A percentile compares a stretch with the other conserved stretches of the same genome.
Evolutionary conservation across 306 rosid species (phyloP).

Genomic region (Potentilla sterilis): DNA sequence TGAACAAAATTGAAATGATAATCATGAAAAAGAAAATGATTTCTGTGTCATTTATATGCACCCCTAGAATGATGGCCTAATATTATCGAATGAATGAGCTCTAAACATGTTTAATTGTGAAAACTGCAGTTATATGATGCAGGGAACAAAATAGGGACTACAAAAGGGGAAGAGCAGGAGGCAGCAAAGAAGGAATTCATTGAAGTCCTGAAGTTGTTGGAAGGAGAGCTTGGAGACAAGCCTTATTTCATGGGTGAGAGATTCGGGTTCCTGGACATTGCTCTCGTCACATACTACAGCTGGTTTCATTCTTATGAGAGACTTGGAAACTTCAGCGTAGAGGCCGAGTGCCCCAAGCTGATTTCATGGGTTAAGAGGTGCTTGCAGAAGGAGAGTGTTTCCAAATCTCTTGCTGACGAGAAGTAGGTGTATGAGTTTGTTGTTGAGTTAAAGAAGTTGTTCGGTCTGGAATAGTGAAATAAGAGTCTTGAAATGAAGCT

Average conservation of each 20-base stretch:
- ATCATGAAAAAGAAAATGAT: too few relatives aligned
- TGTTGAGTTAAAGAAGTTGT: background rate
- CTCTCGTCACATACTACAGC: constrained; percentile 24
- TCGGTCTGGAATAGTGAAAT: background rate
- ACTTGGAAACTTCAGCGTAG: constrained; percentile 15
- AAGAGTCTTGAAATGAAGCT: too few relatives aligned
- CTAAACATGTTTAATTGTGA: too few relatives aligned
- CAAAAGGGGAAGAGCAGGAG: constrained; percentile 27
- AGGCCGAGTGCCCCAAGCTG: constrained; percentile 21
- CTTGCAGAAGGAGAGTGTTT: constrained; percentile 15
- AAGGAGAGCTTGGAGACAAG: constrained; percentile 36
- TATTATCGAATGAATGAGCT: too few relatives aligned
- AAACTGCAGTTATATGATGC: too few relatives aligned
- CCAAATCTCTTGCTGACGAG: constrained; percentile 27
- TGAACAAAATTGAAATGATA: too few relatives aligned
- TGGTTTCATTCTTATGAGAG: constrained; percentile 18
- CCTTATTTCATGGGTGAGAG: constrained; percentile 27
- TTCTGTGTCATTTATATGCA: too few relatives aligned
- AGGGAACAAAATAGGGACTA: too few relatives aligned
- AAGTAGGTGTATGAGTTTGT: constrained; percentile 18
- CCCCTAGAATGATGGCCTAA: too few relatives aligned
- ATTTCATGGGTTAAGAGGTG: constrained; percentile 23
- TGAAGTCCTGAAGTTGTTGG: constrained; percentile 16
- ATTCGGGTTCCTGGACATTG: constrained; percentile 34
- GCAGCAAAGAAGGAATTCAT: constrained; percentile 22